A percentile compares a stretch with the other conserved stretches of the same genome.
Conservation (phyloP, 257 asterid genomes). For the Plantago major region DNA sequence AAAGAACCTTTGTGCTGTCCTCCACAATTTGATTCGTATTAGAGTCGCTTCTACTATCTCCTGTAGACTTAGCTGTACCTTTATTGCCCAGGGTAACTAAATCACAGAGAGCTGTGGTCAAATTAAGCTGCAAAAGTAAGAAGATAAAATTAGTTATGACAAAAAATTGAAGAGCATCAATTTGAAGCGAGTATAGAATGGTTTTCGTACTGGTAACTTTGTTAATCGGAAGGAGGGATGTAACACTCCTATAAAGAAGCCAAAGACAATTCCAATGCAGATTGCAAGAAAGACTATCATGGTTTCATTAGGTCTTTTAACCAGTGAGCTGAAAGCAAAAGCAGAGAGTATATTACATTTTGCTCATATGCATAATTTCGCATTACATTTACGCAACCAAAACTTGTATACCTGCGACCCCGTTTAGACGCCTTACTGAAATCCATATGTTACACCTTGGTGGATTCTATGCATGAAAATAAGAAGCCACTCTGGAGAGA, state of each 20-base stretch:
- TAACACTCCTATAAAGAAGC: slow-evolving; percentile 62
- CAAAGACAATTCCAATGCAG: slow-evolving; percentile 50
- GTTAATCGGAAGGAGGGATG: slow-evolving; percentile 42
- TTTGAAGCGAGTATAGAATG: not conserved
- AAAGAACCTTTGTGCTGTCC: slow-evolving; percentile 49
- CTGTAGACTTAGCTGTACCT: slow-evolving; percentile 25
- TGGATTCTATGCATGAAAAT: slow-evolving; percentile 23
- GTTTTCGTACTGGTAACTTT: slow-evolving; percentile 36
- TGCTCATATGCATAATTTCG: slow-evolving; percentile 8
- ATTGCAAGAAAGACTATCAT: slow-evolving; percentile 45
- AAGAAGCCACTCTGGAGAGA: slow-evolving; percentile 23
- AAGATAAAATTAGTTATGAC: slow-evolving; percentile 7
- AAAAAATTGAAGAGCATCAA: not conserved
- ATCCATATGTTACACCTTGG: slow-evolving; percentile 27
- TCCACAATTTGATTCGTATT: slow-evolving; percentile 25
- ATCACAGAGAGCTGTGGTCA: slow-evolving; percentile 40
- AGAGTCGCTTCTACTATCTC: slow-evolving; percentile 26
- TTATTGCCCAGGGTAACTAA: slow-evolving; percentile 24
- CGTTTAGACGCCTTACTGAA: slow-evolving; percentile 29
- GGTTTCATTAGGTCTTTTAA: slow-evolving; percentile 43
- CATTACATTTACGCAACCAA: slow-evolving; percentile 10
- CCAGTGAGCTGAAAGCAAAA: slow-evolving; percentile 33
- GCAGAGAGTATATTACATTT: not conserved
- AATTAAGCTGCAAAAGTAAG: slow-evolving; percentile 48
- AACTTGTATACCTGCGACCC: slow-evolving; percentile 40